phyloP scores from a whole-genome alignment of 2,329 filamentous ascomycete genomes.

The Colletotrichum incanum region DNA sequence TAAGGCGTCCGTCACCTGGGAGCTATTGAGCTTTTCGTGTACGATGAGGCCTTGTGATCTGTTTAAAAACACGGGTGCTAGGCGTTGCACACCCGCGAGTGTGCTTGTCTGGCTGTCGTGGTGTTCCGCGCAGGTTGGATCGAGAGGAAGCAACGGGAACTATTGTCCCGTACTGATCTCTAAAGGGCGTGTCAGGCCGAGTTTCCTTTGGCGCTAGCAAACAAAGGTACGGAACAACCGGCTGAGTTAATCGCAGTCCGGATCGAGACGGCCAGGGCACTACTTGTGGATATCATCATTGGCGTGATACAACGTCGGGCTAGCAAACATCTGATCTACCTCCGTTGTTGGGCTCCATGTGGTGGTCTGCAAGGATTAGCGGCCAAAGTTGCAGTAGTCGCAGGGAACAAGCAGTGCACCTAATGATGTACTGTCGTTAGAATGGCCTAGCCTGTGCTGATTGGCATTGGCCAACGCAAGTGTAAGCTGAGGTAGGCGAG shows the following conservation, averaged over 20 bases:
- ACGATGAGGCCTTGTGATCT: neutral
- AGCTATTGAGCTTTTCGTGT: slow-evolving; percentile 7
- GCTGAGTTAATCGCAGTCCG: slow-evolving; percentile 13
- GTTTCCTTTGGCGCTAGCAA: neutral
- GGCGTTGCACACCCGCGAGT: neutral
- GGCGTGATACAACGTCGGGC: slow-evolving; percentile 5
- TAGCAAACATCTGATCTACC: neutral
- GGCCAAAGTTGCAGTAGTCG: slow-evolving; percentile 16
- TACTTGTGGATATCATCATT: slow-evolving; percentile 13
- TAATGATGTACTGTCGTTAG: too few relatives aligned
- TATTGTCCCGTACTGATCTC: slow-evolving; percentile 9
- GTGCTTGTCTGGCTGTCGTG: slow-evolving; percentile 9
- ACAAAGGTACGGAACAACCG: slow-evolving; percentile 9
- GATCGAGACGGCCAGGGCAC: neutral
- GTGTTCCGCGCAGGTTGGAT: neutral
- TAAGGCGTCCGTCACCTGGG: slow-evolving; percentile 2
- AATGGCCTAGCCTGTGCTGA: too few relatives aligned
- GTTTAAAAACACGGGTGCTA: neutral
- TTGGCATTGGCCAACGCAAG: too few relatives aligned
- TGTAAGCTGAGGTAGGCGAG: neutral
- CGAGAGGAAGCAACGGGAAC: slow-evolving; percentile 1
- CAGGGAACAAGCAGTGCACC: slow-evolving; percentile 14
- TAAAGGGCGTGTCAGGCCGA: slow-evolving; percentile 23
- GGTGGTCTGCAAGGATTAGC: neutral
- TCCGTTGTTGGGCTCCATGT: slow-evolving; percentile 2